A percentile compares a stretch with the other conserved stretches of the same genome.
Conservation (phyloP, 2,329 filamentous ascomycete species). For the Aspergillus novofumigatus region DNA sequence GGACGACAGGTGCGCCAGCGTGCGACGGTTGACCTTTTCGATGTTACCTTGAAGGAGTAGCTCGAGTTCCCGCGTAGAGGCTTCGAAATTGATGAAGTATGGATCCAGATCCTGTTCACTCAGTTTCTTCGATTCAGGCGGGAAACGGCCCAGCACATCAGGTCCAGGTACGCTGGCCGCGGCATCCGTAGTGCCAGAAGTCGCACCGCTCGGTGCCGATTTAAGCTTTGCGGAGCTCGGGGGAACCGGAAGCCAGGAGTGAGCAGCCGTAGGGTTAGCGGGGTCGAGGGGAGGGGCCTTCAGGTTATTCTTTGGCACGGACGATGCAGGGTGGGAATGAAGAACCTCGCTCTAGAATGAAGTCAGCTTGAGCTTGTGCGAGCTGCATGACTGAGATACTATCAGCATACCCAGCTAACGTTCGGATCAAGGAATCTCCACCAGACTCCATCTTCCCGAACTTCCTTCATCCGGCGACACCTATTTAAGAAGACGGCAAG, state of each 20-base stretch:
- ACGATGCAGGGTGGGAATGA: constrained; percentile 82
- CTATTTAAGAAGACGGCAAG: constrained; percentile 90
- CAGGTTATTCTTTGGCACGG: constrained; percentile 87
- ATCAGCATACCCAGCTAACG: constrained; percentile 79
- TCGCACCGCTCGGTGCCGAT: constrained; percentile 34
- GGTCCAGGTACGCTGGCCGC: constrained; percentile 55
- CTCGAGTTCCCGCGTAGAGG: constrained; percentile 87
- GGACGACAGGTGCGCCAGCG: constrained; percentile 77
- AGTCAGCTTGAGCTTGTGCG: constrained; percentile 21
- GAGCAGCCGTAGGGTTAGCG: constrained; percentile 83
- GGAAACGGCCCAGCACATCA: constrained; percentile 74
- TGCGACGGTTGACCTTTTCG: constrained; percentile 92
- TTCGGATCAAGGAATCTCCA: constrained; percentile 98
- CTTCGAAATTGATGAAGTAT: constrained; percentile 92
- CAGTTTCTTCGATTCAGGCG: constrained; percentile 69
- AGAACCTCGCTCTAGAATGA: constrained; percentile 77
- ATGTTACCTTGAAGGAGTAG: constrained; percentile 84
- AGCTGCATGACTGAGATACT: constrained; percentile 12
- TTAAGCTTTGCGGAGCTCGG: constrained; percentile 81
- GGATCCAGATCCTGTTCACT: constrained; percentile 89
- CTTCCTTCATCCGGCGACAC: constrained; percentile 86
- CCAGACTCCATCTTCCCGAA: constrained; percentile 90
- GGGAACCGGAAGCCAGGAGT: constrained; percentile 82
- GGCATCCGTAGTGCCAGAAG: constrained; percentile 43
- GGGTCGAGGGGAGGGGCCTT: constrained; percentile 94